phyloP scores from a whole-genome alignment of 2,329 filamentous ascomycete species.

The Graphium sp. region DNA sequence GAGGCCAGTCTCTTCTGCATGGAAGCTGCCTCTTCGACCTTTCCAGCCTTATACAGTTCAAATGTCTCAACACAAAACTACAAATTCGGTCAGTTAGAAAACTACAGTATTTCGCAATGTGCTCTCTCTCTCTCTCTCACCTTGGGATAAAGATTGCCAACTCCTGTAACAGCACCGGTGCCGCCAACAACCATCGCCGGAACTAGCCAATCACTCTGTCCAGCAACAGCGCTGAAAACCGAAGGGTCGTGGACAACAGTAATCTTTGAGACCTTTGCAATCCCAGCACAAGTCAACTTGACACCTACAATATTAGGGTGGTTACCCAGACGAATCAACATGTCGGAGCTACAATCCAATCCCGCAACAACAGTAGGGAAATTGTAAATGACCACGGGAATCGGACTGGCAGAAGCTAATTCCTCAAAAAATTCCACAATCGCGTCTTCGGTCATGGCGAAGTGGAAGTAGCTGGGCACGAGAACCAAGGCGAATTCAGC shows the following conservation, averaged over 20 bases:
- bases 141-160: slow-evolving; percentile 45
- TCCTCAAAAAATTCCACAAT: slow-evolving; percentile 47
- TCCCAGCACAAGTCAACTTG: slow-evolving; percentile 59
- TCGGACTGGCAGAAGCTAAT: slow-evolving; percentile 37
- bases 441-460: slow-evolving; percentile 40
- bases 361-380: slow-evolving; percentile 52
- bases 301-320: slow-evolving; percentile 52
- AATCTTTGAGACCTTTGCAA: slow-evolving; percentile 53
- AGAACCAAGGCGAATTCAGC: slow-evolving; percentile 53
- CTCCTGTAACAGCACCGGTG: slow-evolving; percentile 43
- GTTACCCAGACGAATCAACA: slow-evolving; percentile 37
- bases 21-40: slow-evolving; percentile 25
- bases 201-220: slow-evolving; percentile 57
- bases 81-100: not conserved
- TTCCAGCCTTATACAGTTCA: slow-evolving; percentile 27
- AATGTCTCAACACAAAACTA: slow-evolving; percentile 27
- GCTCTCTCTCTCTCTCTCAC: slow-evolving; percentile 21
- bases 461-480: slow-evolving; percentile 56
- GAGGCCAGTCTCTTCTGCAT: slow-evolving; percentile 32
- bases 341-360: slow-evolving; percentile 50
- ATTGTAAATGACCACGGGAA: slow-evolving; percentile 58
- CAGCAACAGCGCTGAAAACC: slow-evolving; percentile 48
- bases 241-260: slow-evolving; percentile 28
- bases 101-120: not conserved
- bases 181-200: slow-evolving; percentile 40